Base-by-base conservation (phyloP, 495 filamentous ascomycete genomes). In the Delitschia confertaspora region DNA sequence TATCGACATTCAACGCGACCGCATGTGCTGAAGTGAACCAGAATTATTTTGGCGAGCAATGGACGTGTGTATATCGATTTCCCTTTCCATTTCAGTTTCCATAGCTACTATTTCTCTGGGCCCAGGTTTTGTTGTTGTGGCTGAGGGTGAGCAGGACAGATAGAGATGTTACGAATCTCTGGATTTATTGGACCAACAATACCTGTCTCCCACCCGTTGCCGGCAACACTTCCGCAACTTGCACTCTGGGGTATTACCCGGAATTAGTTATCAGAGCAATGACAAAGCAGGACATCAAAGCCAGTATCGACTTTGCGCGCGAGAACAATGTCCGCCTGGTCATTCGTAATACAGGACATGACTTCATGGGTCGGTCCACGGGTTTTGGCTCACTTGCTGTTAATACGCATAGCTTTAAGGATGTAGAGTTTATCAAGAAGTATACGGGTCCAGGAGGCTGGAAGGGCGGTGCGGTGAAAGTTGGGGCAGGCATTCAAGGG, bases 401-500 rank as follows among this genome's bases (percentile, higher is more conserved):
- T 22, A 37, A 39, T 10, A 50, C 41, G 5, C 47, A 50, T 35
- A 19, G 24, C 31, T 45, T 50, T 24, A 43, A 39, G 18, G 14
- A 23, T 33, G 34, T 45, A 8, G 4, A 36, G 30, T 50, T 43
- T 23, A n/a, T 31, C 7, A 45, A 50, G 22, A 37, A 17, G 1
- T 49, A 42, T 36, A 21, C 38, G n/a, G 36, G 37, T 3, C 37
- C 45, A 16, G 38, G 45, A 70, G 51, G 54, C 2, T 76, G 74
- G 47, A 56, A 42, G 2, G 73, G 76, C 0, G 59, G 69, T 0
- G 74, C 72, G 11, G 61, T 78, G 37, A 76, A 73, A 49, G 58
- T 78, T 42, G 74, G 75, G 3, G 64, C 76, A n/a, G 78, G 75
- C 31, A 65, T 76, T 5, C 63, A 75, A 41, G 77, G 64, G 0